A percentile compares a stretch with the other conserved stretches of the same genome.
phyloP scores from a whole-genome alignment of 2,329 filamentous ascomycete genomes.

The Fusarium sp. region DNA sequence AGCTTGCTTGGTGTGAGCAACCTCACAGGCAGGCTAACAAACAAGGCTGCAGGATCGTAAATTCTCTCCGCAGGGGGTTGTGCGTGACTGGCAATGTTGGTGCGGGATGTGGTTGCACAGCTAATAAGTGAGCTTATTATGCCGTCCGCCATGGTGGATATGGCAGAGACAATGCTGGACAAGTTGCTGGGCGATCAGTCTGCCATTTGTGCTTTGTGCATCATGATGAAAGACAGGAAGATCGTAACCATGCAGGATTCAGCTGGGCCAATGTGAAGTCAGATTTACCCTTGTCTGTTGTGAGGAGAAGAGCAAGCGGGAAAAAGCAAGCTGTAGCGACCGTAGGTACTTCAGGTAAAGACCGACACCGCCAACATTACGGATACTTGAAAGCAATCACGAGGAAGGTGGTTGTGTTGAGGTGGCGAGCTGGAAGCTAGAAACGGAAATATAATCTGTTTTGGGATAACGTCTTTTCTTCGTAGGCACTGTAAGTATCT shows the following conservation, averaged over 20 bases:
- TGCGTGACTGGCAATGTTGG: slow-evolving; percentile 21
- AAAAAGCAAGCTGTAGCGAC: slow-evolving; percentile 13
- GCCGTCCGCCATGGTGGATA: slow-evolving; percentile 37
- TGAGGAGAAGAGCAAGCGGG: slow-evolving; percentile 10
- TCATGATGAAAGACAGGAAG: slow-evolving; percentile 23
- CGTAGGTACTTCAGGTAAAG: neutral
- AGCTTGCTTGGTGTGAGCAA: slow-evolving; percentile 30
- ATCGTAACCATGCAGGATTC: slow-evolving; percentile 10
- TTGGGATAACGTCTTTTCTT: slow-evolving; percentile 32
- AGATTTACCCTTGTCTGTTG: slow-evolving; percentile 11
- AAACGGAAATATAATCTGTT: slow-evolving; percentile 43
- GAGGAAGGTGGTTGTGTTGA: slow-evolving; percentile 33
- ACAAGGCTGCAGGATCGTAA: slow-evolving; percentile 33
- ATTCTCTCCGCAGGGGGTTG: slow-evolving; percentile 17
- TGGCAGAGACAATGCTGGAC: slow-evolving; percentile 26
- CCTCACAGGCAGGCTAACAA: slow-evolving; percentile 16
- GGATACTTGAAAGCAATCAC: slow-evolving; percentile 26
- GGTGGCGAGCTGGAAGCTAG: slow-evolving; percentile 41
- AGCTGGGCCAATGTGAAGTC: slow-evolving; percentile 13
- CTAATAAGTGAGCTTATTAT: slow-evolving; percentile 35
- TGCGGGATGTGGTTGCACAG: slow-evolving; percentile 37
- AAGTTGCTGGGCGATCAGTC: slow-evolving; percentile 25
- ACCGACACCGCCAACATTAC: neutral
- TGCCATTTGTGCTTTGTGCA: slow-evolving; percentile 35
- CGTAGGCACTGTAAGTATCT: slow-evolving; percentile 15